Evolutionary conservation across 2,329 filamentous ascomycete species (phyloP), one percentile per base, ranked within the genome.

Genomic region (Dryadomyces sulphureus): DNA sequence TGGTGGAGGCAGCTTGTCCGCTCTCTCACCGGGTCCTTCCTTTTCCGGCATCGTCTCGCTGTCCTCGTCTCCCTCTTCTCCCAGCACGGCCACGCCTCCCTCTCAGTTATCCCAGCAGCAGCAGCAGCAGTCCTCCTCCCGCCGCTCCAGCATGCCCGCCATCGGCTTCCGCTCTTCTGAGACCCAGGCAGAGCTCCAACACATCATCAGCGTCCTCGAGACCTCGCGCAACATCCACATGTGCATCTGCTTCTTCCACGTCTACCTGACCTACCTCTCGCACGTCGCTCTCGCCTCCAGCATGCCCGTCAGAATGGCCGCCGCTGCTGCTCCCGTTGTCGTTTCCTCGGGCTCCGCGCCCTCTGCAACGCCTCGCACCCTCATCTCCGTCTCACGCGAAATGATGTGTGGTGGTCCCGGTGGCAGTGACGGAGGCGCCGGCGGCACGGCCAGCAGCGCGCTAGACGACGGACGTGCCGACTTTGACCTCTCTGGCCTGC

Each of bases 211-310:
- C 12, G 12, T 21, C 27, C 44, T 50, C 20, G 47, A 50, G 45
- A 14, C 17, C 1, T 41, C 49, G 11, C 38, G 34, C 36, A 48
- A 50, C 45, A 30, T 42, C 24, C 47, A 49, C 45, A 36, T 44
- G 2, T 30, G 38, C 36, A 36, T 48, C 22, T 43, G 48, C 22
- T 52, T 49, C 45, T 48, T 38, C 40, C 38, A 36, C 20, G 35
- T 41, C 4, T 50, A 52, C 38, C 44, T 50, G 14, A 7, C 34
- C 7, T 52, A 48, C 34, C 38, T 50, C 20, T 42, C 46, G 4
- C 45, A 45, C 19, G 43, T 49, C 34, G 42, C 30, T 11, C 41
- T 39, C 24, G 27, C 46, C 34, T 14, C 11, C 25, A 21, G n/a
- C 30, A 7, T 4, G 19, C n/a, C 11, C 2, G 14, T 9, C 20